A percentile compares a stretch with the other conserved stretches of the same genome.
Conservation (phyloP, 768 basidiomycete genomes). For the Kwoniella dendrophila region DNA sequence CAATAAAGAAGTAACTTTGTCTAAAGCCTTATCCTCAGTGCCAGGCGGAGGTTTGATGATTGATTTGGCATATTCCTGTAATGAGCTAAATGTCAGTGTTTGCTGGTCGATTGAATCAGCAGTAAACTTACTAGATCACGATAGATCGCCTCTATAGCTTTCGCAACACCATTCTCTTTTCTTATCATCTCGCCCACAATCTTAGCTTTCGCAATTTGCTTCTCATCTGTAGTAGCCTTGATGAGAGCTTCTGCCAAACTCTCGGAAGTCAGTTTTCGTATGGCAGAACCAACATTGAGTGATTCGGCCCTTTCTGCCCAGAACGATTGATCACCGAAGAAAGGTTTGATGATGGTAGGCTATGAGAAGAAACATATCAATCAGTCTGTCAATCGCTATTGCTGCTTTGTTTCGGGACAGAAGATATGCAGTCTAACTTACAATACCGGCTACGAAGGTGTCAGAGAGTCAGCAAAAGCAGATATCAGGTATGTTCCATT, state of each 20-base stretch:
- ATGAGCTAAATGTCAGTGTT: not conserved
- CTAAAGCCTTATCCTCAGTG: slow-evolving; percentile 19
- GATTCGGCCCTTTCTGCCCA: slow-evolving; percentile 99
- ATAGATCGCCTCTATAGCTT: slow-evolving; percentile 92
- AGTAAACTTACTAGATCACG: slow-evolving; percentile 66
- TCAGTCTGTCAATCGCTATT: not conserved
- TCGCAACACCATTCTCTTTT: slow-evolving; percentile 86
- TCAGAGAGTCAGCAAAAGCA: not conserved
- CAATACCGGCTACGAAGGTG: slow-evolving; percentile 42
- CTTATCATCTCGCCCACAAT: slow-evolving; percentile 84
- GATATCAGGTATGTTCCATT: not conserved
- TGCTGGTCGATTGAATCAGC: not conserved
- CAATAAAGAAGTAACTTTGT: slow-evolving; percentile 29
- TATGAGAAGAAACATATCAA: slow-evolving; percentile 5
- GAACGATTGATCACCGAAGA: slow-evolving; percentile 97
- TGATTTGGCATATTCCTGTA: slow-evolving; percentile 79
- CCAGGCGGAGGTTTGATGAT: slow-evolving; percentile 67
- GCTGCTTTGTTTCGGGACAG: not conserved
- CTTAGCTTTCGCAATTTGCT: slow-evolving; percentile 83
- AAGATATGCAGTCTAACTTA: slow-evolving; percentile 66
- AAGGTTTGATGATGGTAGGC: slow-evolving; percentile 93
- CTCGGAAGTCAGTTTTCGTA: slow-evolving; percentile 83
- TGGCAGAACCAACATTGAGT: slow-evolving; percentile 82
- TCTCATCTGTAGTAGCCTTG: slow-evolving; percentile 80
- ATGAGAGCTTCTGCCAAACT: slow-evolving; percentile 74